A percentile compares a stretch with the other conserved stretches of the same genome.
Evolutionary conservation across 1,284 basidiomycete species (phyloP).

Genomic region (Earliella scabrosa): DNA sequence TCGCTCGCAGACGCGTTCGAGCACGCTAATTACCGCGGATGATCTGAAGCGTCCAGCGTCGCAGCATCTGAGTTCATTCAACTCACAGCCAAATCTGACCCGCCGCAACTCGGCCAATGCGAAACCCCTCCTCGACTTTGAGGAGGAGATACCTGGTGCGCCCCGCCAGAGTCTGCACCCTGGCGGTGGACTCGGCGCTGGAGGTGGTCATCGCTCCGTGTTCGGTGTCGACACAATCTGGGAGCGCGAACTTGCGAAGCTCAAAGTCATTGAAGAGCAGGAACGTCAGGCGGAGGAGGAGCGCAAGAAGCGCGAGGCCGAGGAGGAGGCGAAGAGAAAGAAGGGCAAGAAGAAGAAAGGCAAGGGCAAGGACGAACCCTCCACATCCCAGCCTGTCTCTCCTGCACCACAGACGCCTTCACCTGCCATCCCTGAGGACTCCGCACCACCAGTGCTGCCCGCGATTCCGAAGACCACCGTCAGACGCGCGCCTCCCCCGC

Average conservation of each 20-base stretch:
- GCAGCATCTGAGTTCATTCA: constrained; percentile 48
- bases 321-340: constrained; percentile 43
- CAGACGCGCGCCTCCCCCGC: constrained; percentile 45
- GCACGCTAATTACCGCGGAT: constrained; percentile 75
- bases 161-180: constrained; percentile 22
- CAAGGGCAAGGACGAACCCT: constrained; percentile 42
- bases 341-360: constrained; percentile 45
- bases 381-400: constrained; percentile 7
- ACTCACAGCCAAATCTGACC: constrained; percentile 41
- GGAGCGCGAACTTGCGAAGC: constrained; percentile 78
- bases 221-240: constrained; percentile 83
- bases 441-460: constrained; percentile 58
- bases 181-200: constrained; percentile 24
- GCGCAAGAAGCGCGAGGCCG: constrained; percentile 45
- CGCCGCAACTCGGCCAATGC: constrained; percentile 53
- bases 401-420: constrained; percentile 11
- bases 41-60: constrained; percentile 54
- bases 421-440: constrained; percentile 5
- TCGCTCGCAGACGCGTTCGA: constrained; percentile 56
- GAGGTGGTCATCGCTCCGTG: constrained; percentile 62
- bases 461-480: constrained; percentile 49
- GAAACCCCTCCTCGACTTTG: constrained; percentile 66
- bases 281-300: constrained; percentile 61
- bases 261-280: constrained; percentile 69
- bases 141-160: constrained; percentile 45